Conservation (phyloP, 1,139 yeast genomes). For the Kurtzmaniella quercitrusa region DNA sequence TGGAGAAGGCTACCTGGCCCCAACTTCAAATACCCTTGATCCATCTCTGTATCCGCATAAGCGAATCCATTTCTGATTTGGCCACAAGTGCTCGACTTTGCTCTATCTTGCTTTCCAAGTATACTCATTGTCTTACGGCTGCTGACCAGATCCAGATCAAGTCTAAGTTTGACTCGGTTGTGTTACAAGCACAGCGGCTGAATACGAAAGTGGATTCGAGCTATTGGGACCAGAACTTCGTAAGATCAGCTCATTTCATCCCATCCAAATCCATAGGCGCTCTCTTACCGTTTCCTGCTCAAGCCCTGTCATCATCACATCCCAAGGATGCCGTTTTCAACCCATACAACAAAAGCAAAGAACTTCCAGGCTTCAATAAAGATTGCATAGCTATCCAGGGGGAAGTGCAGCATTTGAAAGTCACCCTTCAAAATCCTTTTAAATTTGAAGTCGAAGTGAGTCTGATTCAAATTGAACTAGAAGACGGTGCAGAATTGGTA, state of each 20-base stretch:
- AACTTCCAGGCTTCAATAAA: slow-evolving; percentile 14
- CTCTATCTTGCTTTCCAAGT: slow-evolving; percentile 51
- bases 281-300: background rate
- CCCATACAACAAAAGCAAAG: slow-evolving; percentile 24
- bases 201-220: slow-evolving; percentile 13
- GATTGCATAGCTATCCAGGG: slow-evolving; percentile 47
- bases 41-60: slow-evolving; percentile 49
- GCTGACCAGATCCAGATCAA: slow-evolving; percentile 34
- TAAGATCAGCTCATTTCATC: slow-evolving; percentile 47
- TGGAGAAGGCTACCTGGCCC: slow-evolving; percentile 45
- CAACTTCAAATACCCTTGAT: slow-evolving; percentile 55
- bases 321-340: slow-evolving; percentile 28
- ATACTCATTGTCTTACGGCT: slow-evolving; percentile 40
- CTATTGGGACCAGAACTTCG: slow-evolving; percentile 72
- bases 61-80: slow-evolving; percentile 48
- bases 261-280: slow-evolving; percentile 2
- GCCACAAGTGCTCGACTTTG: slow-evolving; percentile 45
- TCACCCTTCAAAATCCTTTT: slow-evolving; percentile 76
- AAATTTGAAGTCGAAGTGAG: slow-evolving; percentile 66
- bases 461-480: slow-evolving; percentile 37
- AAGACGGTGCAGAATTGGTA: slow-evolving; percentile 22
- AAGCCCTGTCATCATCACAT: slow-evolving; percentile 7
- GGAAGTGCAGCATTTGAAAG: slow-evolving; percentile 49
- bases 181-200: slow-evolving; percentile 15
- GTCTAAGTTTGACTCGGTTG: slow-evolving; percentile 23